Conservation (phyloP, 2,329 filamentous ascomycete species). For the Exophiala sp. region DNA sequence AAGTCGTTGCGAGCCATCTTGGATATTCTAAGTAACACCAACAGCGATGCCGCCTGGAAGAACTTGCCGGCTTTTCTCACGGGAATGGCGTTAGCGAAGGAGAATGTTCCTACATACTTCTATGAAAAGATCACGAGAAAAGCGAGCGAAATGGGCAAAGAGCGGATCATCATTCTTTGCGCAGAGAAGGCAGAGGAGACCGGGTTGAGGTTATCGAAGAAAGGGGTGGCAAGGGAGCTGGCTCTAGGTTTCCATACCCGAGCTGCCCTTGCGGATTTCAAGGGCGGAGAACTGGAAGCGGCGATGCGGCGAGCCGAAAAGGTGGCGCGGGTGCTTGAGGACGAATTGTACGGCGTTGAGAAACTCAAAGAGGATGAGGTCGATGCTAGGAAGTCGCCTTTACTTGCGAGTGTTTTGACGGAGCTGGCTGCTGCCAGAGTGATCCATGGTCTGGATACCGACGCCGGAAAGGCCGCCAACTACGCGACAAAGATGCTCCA, state of each 20-base stretch:
- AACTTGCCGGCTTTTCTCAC: conserved; percentile 40
- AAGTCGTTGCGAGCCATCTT: conserved; percentile 32
- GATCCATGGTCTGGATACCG: conserved; percentile 36
- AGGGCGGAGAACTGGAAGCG: conserved; percentile 31
- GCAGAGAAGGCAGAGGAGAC: conserved; percentile 35
- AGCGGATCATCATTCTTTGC: conserved; percentile 35
- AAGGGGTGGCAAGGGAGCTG: conserved; percentile 32
- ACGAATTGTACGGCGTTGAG: conserved; percentile 30
- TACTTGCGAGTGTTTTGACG: conserved; percentile 40
- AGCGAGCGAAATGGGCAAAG: conserved; percentile 35
- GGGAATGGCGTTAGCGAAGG: conserved; percentile 34
- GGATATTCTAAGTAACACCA: conserved; percentile 34
- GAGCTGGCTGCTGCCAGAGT: conserved; percentile 43
- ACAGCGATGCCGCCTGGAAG: conserved; percentile 34
- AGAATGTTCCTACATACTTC: conserved; percentile 27
- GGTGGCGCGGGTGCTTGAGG: conserved; percentile 35
- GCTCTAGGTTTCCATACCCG: conserved; percentile 37
- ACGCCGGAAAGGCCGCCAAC: conserved; percentile 35
- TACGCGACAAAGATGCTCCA: conserved; percentile 38
- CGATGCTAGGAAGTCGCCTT: conserved; percentile 38
- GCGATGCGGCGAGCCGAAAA: conserved; percentile 34
- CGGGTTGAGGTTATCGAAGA: conserved; percentile 33
- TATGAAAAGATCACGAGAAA: conserved; percentile 37
- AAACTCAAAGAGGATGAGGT: conserved; percentile 12
- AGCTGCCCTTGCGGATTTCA: conserved; percentile 34